Conservation (phyloP, 768 basidiomycete genomes). For the Gymnopilus dilepis region DNA sequence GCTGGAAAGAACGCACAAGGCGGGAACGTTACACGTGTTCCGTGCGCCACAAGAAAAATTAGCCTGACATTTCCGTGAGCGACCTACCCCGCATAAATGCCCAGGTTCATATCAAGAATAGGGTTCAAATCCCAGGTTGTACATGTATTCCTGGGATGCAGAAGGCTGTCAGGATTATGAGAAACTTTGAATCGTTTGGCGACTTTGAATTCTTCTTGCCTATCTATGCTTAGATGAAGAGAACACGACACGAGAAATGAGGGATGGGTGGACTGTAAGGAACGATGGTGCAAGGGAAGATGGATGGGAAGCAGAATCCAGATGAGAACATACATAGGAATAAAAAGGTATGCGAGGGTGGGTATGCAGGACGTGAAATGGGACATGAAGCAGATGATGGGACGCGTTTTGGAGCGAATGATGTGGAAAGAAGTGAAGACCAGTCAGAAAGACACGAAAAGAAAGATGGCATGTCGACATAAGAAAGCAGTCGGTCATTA, state of each 20-base stretch:
- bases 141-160: background rate
- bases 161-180: constrained; percentile 2
- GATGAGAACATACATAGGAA: constrained; percentile 16
- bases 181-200: background rate
- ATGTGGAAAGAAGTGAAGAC: background rate
- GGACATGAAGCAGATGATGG: background rate
- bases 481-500: constrained; percentile 10
- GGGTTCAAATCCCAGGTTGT: background rate
- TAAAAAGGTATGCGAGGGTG: constrained; percentile 15
- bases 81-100: constrained; percentile 15
- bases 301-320: background rate
- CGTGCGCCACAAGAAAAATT: constrained; percentile 17
- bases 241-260: background rate
- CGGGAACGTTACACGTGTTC: constrained; percentile 5
- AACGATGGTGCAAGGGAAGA: background rate
- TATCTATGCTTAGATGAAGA: constrained; percentile 5
- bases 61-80: constrained; percentile 1
- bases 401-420: background rate
- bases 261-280: background rate
- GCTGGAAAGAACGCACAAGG: constrained; percentile 2
- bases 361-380: constrained; percentile 9
- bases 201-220: constrained; percentile 9
- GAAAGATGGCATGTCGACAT: background rate
- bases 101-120: constrained; percentile 9
- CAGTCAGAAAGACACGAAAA: background rate